phyloP scores from a whole-genome alignment of 225 moss, liverwort and hornwort genomes.

The Climacium dendroides region DNA sequence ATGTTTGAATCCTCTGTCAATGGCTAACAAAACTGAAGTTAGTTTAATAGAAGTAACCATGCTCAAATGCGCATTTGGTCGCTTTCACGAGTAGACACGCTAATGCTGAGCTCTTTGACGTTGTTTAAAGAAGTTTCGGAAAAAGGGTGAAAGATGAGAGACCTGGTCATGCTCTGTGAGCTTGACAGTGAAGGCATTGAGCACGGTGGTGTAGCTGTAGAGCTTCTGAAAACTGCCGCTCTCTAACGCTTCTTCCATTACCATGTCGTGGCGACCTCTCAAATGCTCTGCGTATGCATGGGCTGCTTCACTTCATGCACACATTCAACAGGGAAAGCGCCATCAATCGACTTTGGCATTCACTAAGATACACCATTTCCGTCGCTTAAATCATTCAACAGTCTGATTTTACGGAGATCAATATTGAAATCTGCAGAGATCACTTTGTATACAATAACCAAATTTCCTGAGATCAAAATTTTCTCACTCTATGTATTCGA shows the following conservation, averaged over 20 bases:
- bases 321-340: background rate
- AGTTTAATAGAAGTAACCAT: background rate
- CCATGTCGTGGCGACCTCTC: constrained; percentile 37
- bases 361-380: background rate
- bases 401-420: background rate
- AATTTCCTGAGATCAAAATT: background rate
- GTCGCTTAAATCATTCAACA: background rate
- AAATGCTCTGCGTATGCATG: constrained; percentile 54
- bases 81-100: background rate
- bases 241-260: constrained; percentile 52
- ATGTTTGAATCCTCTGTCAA: background rate
- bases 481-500: too few relatives aligned
- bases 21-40: background rate
- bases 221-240: constrained; percentile 69
- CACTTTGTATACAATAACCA: background rate
- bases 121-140: background rate
- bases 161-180: constrained; percentile 55
- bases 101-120: background rate
- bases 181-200: constrained; percentile 82
- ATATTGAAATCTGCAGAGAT: background rate
- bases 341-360: background rate
- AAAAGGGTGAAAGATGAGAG: background rate
- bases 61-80: background rate
- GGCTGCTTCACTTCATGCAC: constrained; percentile 38
- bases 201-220: constrained; percentile 81